phyloP scores from a whole-genome alignment of 2,329 filamentous ascomycete genomes.

The Tolypocladium inflatum region DNA sequence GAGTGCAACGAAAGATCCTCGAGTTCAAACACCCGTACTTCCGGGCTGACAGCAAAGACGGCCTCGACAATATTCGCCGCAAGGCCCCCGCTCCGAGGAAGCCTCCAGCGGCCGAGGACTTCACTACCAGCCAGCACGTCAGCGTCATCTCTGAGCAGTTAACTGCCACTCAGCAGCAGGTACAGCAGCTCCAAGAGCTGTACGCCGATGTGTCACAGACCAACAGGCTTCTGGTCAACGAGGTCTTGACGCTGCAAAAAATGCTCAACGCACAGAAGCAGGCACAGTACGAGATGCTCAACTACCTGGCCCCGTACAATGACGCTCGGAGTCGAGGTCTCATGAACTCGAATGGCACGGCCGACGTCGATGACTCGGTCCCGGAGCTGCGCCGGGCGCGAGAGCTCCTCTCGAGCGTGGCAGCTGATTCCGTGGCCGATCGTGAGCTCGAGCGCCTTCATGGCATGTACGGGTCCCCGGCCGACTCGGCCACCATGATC shows the following conservation, averaged over 20 bases:
- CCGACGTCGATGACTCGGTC: slow-evolving; percentile 39
- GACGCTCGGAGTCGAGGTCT: slow-evolving; percentile 29
- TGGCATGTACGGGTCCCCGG: slow-evolving; percentile 42
- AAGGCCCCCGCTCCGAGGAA: slow-evolving; percentile 92
- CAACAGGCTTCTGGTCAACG: slow-evolving; percentile 52
- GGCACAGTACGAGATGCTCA: slow-evolving; percentile 48
- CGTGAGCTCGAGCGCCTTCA: slow-evolving; percentile 47
- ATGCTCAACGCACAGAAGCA: slow-evolving; percentile 49
- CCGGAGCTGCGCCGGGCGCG: slow-evolving; percentile 45
- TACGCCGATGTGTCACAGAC: slow-evolving; percentile 66
- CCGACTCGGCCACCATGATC: slow-evolving; percentile 38
- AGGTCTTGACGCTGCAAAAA: slow-evolving; percentile 52
- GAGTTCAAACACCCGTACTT: slow-evolving; percentile 98
- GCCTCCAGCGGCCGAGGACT: slow-evolving; percentile 54
- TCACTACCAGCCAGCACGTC: slow-evolving; percentile 77
- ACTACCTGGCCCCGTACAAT: slow-evolving; percentile 41
- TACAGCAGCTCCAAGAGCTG: slow-evolving; percentile 77
- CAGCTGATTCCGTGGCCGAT: slow-evolving; percentile 42
- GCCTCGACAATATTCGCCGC: slow-evolving; percentile 88
- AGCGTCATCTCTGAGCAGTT: slow-evolving; percentile 82
- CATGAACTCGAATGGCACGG: slow-evolving; percentile 25
- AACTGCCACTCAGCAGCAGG: slow-evolving; percentile 82
- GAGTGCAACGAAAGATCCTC: slow-evolving; percentile 30
- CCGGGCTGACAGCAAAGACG: slow-evolving; percentile 90
- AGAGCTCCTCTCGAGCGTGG: slow-evolving; percentile 44